A percentile compares a stretch with the other conserved stretches of the same genome.
These are phyloP conservation scores for Venturia oleaginea DNA, from an alignment of 2,329 filamentous ascomycete genomes.

Conservation along the genomic window DNA sequence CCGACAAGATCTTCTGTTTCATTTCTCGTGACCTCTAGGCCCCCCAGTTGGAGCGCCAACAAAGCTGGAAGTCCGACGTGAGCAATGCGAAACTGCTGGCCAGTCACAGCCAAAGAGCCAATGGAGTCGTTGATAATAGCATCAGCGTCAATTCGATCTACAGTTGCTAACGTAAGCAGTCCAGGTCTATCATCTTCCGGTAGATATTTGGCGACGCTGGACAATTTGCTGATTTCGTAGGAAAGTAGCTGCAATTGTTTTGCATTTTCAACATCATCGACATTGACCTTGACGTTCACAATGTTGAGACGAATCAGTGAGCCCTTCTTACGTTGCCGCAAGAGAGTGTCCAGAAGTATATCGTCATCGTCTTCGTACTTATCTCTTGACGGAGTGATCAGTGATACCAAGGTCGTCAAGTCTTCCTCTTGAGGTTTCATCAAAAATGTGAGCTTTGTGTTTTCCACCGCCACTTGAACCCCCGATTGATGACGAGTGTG, in stretches of 20 bases:
- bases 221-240: constrained; percentile 71
- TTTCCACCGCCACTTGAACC: constrained; percentile 52
- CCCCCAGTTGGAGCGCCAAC: constrained; percentile 64
- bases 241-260: constrained; percentile 60
- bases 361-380: constrained; percentile 65
- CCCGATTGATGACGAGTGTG: constrained; percentile 54
- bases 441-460: constrained; percentile 64
- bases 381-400: constrained; percentile 86
- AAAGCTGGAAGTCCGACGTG: constrained; percentile 78
- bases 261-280: constrained; percentile 57
- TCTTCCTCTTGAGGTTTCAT: constrained; percentile 67
- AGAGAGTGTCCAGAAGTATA: constrained; percentile 84
- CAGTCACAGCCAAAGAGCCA: constrained; percentile 44
- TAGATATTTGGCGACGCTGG: constrained; percentile 85
- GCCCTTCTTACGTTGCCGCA: constrained; percentile 79
- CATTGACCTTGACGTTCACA: constrained; percentile 51
- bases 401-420: constrained; percentile 68
- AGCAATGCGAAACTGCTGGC: constrained; percentile 24
- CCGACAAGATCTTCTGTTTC: constrained; percentile 65
- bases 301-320: constrained; percentile 66
- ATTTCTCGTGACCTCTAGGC: constrained; percentile 39
- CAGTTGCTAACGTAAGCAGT: constrained; percentile 61
- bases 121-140: constrained; percentile 60
- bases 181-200: constrained; percentile 93
- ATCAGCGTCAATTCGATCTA: constrained; percentile 54